phyloP scores from a whole-genome alignment of 345 rosid species.

The Pistacia atlantica region DNA sequence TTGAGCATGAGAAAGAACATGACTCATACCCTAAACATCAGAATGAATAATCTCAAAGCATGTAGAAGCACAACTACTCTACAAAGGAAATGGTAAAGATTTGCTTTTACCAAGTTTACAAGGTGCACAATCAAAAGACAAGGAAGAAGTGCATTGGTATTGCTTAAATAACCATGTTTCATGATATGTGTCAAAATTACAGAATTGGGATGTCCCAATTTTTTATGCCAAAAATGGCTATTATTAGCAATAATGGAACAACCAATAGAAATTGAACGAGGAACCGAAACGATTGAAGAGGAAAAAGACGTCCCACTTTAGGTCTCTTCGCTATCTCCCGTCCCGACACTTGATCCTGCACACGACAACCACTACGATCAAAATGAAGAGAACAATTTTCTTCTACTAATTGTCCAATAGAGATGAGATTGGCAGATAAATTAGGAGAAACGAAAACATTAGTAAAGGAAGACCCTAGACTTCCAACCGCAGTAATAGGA shows the following conservation, averaged over 20 bases:
- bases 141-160: background rate
- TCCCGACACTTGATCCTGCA: background rate
- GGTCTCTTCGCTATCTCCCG: background rate
- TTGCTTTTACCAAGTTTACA: background rate
- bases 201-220: background rate
- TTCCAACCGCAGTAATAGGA: conserved; percentile 6
- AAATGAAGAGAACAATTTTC: background rate
- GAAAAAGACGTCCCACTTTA: background rate
- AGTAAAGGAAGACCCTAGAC: too few relatives aligned
- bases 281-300: background rate
- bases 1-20: too few relatives aligned
- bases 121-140: too few relatives aligned
- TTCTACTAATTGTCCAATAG: background rate
- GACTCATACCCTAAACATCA: too few relatives aligned
- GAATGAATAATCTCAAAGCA: background rate
- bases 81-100: background rate
- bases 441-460: too few relatives aligned
- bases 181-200: background rate
- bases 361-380: background rate
- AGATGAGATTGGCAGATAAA: background rate
- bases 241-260: background rate
- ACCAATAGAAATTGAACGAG: background rate
- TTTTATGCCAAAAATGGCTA: background rate
- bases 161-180: background rate
- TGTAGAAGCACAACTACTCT: background rate